Evolutionary conservation across 768 basidiomycete species (phyloP).

Genomic region (Rhodotorula paludigena): DNA sequence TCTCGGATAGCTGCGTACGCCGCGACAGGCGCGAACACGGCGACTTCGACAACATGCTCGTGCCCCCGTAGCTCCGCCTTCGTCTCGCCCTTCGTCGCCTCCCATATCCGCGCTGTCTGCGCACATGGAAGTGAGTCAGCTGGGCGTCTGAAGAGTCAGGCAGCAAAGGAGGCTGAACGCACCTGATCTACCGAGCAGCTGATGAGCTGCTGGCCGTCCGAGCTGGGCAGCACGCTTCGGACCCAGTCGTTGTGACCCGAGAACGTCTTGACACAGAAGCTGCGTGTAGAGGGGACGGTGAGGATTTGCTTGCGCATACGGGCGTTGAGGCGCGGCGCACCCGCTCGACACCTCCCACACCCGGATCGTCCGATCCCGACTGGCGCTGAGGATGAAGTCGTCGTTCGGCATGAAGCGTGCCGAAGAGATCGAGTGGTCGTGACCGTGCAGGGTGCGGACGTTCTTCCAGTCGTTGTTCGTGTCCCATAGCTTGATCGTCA

Average conservation of each 20-base stretch:
- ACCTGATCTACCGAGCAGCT: conserved; percentile 88
- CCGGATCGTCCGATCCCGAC: conserved; percentile 77
- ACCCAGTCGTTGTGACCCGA: conserved; percentile 81
- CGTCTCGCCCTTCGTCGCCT: conserved; percentile 65
- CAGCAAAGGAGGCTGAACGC: conserved; percentile 38
- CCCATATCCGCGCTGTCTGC: conserved; percentile 74
- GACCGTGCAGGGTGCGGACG: conserved; percentile 75
- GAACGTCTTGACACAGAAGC: conserved; percentile 71
- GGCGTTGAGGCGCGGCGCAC: conserved; percentile 53
- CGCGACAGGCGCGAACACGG: conserved; percentile 70
- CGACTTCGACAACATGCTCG: conserved; percentile 77
- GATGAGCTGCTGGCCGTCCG: conserved; percentile 67
- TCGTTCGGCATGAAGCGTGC: conserved; percentile 81
- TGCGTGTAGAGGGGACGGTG: conserved; percentile 43
- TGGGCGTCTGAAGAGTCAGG: background rate
- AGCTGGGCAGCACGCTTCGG: conserved; percentile 53
- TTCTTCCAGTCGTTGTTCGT: conserved; percentile 85
- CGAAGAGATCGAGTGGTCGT: conserved; percentile 84
- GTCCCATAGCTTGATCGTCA: conserved; percentile 91
- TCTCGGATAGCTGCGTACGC: conserved; percentile 72
- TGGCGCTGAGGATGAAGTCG: conserved; percentile 75
- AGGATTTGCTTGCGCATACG: background rate
- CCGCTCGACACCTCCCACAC: conserved; percentile 81
- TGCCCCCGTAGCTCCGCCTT: conserved; percentile 82
- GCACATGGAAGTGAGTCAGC: conserved; percentile 6